Evolutionary conservation across 805 yeast species (phyloP).

Genomic region (Starmerella vitae): DNA sequence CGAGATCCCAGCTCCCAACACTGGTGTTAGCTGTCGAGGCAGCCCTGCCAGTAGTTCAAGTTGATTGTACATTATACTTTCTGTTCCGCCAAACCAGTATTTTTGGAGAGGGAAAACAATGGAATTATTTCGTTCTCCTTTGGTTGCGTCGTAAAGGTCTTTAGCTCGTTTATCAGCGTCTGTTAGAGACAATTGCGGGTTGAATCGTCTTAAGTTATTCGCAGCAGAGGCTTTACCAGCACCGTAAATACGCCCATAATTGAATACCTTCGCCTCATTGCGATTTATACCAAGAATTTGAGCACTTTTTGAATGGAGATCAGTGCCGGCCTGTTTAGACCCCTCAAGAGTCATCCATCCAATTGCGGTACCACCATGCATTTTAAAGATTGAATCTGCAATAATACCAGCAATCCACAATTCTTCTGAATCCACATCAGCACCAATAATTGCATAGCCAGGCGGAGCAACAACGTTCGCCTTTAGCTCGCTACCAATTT

Average conservation of each 20-base stretch:
- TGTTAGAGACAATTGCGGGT: constrained; percentile 49
- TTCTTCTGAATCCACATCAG: constrained; percentile 97
- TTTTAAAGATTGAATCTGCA: constrained; percentile 77
- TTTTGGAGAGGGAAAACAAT: constrained; percentile 22
- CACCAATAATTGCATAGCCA: constrained; percentile 90
- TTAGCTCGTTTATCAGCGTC: constrained; percentile 57
- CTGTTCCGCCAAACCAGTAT: constrained; percentile 69
- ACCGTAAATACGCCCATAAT: constrained; percentile 94
- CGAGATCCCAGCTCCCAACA: constrained; percentile 85
- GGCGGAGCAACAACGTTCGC: constrained; percentile 73
- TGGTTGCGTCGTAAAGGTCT: constrained; percentile 63
- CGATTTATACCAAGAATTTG: constrained; percentile 75
- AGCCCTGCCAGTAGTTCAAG: constrained; percentile 77
- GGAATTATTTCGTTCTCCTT: constrained; percentile 42
- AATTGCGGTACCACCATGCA: constrained; percentile 92
- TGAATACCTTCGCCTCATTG: constrained; percentile 87
- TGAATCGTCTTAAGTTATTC: constrained; percentile 68
- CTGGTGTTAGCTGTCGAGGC: constrained; percentile 74
- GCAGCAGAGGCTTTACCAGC: constrained; percentile 91
- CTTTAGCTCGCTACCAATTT: constrained; percentile 90
- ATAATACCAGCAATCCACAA: constrained; percentile 93
- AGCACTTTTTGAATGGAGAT: constrained; percentile 89
- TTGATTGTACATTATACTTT: constrained; percentile 78
- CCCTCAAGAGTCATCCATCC: constrained; percentile 99
- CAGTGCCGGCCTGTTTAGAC: constrained; percentile 79